Percentiles rank a stretch among this genome's conserved stretches.
Evolutionary conservation across 805 yeast species (phyloP).

Genomic region (Saturnispora serradocipensis): DNA sequence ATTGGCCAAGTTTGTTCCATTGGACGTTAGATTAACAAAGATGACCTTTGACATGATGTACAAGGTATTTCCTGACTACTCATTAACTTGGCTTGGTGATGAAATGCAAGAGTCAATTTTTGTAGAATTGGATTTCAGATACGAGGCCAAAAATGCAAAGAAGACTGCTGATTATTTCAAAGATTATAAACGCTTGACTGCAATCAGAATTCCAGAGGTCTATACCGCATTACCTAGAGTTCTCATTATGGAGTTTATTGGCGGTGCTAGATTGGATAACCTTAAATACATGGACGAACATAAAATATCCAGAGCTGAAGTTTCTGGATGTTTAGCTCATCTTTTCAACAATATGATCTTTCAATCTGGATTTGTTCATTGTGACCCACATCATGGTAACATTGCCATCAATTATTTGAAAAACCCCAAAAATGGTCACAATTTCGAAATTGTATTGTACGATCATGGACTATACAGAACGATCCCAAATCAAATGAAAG

Average conservation of each 20-base stretch:
- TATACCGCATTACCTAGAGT: slow-evolving; percentile 58
- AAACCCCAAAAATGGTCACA: slow-evolving; percentile 35
- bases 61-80: slow-evolving; percentile 84
- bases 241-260: slow-evolving; percentile 77
- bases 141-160: slow-evolving; percentile 76
- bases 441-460: slow-evolving; percentile 84
- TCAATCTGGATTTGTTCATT: slow-evolving; percentile 85
- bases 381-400: slow-evolving; percentile 98
- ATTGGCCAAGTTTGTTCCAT: slow-evolving; percentile 76
- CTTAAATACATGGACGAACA: slow-evolving; percentile 51
- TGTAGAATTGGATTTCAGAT: slow-evolving; percentile 82
- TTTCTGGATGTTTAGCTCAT: slow-evolving; percentile 78
- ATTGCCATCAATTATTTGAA: slow-evolving; percentile 60
- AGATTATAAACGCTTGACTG: slow-evolving; percentile 49
- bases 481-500: slow-evolving; percentile 66
- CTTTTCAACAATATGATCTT: slow-evolving; percentile 93
- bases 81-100: slow-evolving; percentile 91
- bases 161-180: slow-evolving; percentile 62
- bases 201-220: slow-evolving; percentile 71
- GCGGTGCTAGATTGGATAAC: slow-evolving; percentile 80
- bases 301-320: slow-evolving; percentile 64
- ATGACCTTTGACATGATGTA: slow-evolving; percentile 67
- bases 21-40: slow-evolving; percentile 73
- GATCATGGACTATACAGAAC: slow-evolving; percentile 93
- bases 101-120: slow-evolving; percentile 80